phyloP scores from a whole-genome alignment of 352 stramenopile genomes.

The Phytophthora pluvialis region DNA sequence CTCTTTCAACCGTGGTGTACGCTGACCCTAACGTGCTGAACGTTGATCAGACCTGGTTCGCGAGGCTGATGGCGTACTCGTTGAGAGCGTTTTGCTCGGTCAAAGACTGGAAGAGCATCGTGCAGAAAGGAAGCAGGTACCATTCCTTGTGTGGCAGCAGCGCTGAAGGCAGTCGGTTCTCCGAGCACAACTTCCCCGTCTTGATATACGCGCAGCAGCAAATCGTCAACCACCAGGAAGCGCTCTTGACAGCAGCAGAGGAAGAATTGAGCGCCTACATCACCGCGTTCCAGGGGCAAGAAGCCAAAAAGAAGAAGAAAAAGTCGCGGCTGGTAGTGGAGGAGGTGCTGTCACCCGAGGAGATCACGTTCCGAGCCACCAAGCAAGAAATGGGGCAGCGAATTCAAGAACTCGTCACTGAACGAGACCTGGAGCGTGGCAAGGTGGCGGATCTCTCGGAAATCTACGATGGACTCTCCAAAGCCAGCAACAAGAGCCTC shows the following conservation, averaged over 20 bases:
- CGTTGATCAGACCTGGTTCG: conserved; percentile 60
- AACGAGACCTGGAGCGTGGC: conserved; percentile 30
- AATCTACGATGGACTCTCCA: conserved; percentile 39
- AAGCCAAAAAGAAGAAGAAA: conserved; percentile 88
- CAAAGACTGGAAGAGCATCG: conserved; percentile 63
- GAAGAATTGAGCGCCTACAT: conserved; percentile 44
- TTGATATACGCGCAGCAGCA: conserved; percentile 73
- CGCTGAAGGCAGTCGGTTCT: conserved; percentile 52
- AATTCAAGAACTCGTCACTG: conserved; percentile 37
- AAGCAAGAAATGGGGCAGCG: conserved; percentile 48
- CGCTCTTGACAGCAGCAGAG: conserved; percentile 37
- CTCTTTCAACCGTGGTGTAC: conserved; percentile 45
- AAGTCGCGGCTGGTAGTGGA: conserved; percentile 80
- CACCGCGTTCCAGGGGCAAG: conserved; percentile 56
- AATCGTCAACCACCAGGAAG: conserved; percentile 48
- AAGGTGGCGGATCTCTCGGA: conserved; percentile 34
- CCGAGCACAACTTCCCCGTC: conserved; percentile 59
- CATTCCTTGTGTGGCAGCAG: conserved; percentile 44
- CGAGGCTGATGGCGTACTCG: conserved; percentile 47
- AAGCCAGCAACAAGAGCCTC: conserved; percentile 68
- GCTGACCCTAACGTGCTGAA: conserved; percentile 42
- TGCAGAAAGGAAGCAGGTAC: conserved; percentile 62
- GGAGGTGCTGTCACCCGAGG: conserved; percentile 64
- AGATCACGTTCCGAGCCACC: conserved; percentile 58
- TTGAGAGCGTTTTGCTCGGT: conserved; percentile 41